phyloP scores from a whole-genome alignment of 2,329 filamentous ascomycete species.

The Hypocrella siamensis region DNA sequence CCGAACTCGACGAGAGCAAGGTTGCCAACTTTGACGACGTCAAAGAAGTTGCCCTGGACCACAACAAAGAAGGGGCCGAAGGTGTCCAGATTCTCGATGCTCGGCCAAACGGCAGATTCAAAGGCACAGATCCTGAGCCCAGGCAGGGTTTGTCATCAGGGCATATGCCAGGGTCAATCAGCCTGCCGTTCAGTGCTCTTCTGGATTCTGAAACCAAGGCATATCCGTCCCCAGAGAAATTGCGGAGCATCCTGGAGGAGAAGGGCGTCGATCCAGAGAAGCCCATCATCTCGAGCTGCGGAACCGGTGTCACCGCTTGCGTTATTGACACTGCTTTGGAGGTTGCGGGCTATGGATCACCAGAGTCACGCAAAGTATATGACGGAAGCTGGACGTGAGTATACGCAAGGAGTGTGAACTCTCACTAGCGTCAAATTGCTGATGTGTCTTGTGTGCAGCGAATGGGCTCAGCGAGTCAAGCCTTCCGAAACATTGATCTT shows the following conservation, averaged over 20 bases:
- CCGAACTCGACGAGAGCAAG: constrained; percentile 42
- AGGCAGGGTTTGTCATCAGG: constrained; percentile 74
- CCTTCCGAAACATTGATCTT: constrained; percentile 46
- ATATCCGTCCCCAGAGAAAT: constrained; percentile 54
- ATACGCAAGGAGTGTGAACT: too few relatives aligned
- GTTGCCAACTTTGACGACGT: constrained; percentile 75
- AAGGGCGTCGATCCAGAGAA: constrained; percentile 65
- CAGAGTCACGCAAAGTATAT: constrained; percentile 60
- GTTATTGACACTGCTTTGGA: constrained; percentile 77
- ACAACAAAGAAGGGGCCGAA: constrained; percentile 69
- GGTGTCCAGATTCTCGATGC: constrained; percentile 84
- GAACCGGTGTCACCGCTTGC: constrained; percentile 86
- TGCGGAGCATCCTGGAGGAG: constrained; percentile 61
- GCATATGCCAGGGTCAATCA: constrained; percentile 81
- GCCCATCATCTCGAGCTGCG: constrained; percentile 77
- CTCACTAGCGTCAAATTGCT: too few relatives aligned
- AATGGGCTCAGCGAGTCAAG: constrained; percentile 52
- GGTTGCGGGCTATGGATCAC: constrained; percentile 57
- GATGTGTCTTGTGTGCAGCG: constrained; percentile 23
- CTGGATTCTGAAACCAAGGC: constrained; percentile 74
- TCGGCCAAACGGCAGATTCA: constrained; percentile 62
- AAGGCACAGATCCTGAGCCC: constrained; percentile 72
- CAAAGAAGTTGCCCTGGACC: constrained; percentile 56
- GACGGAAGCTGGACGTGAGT: constrained; percentile 97
- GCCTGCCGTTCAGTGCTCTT: constrained; percentile 62